These are phyloP conservation scores for Penicillium sp. DNA, from an alignment of 2,329 filamentous ascomycete species.

Conservation along the genomic window DNA sequence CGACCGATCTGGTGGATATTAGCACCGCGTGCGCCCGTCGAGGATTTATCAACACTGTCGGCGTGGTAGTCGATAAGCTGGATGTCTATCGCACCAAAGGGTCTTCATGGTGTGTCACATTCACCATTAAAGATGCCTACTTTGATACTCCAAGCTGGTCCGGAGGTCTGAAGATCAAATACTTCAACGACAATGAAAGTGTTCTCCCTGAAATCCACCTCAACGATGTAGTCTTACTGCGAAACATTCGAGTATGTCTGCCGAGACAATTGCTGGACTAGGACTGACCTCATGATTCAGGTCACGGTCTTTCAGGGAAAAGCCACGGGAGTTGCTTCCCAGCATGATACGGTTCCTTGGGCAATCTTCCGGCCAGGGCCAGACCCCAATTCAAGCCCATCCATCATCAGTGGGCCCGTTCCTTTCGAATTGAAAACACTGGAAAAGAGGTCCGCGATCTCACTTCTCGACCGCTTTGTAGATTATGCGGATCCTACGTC, in stretches of 20 bases:
- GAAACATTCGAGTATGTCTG: slow-evolving; percentile 50
- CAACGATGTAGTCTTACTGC: slow-evolving; percentile 63
- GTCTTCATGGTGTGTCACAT: slow-evolving; percentile 57
- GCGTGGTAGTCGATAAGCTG: slow-evolving; percentile 64
- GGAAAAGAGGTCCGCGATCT: slow-evolving; percentile 29
- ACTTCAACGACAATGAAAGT: slow-evolving; percentile 53
- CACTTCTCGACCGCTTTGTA: slow-evolving; percentile 23
- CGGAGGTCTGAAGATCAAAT: slow-evolving; percentile 48
- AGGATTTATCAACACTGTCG: slow-evolving; percentile 57
- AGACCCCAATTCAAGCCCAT: slow-evolving; percentile 17
- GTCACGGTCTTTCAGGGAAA: slow-evolving; percentile 20
- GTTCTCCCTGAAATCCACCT: slow-evolving; percentile 44
- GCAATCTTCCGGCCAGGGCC: slow-evolving; percentile 32
- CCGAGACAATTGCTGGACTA: slow-evolving; percentile 12
- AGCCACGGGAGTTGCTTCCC: slow-evolving; percentile 25
- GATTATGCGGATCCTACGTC: not conserved
- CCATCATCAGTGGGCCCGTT: slow-evolving; percentile 28
- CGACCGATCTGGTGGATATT: slow-evolving; percentile 44
- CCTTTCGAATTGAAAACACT: slow-evolving; percentile 23
- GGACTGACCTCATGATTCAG: slow-evolving; percentile 9
- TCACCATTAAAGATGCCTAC: slow-evolving; percentile 57
- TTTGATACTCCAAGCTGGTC: slow-evolving; percentile 43
- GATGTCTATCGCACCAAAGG: slow-evolving; percentile 50
- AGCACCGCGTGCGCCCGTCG: slow-evolving; percentile 41
- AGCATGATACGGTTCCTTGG: slow-evolving; percentile 30